Evolutionary conservation across 139 green algal species (phyloP).

Genomic region (Micromonas commoda): DNA sequence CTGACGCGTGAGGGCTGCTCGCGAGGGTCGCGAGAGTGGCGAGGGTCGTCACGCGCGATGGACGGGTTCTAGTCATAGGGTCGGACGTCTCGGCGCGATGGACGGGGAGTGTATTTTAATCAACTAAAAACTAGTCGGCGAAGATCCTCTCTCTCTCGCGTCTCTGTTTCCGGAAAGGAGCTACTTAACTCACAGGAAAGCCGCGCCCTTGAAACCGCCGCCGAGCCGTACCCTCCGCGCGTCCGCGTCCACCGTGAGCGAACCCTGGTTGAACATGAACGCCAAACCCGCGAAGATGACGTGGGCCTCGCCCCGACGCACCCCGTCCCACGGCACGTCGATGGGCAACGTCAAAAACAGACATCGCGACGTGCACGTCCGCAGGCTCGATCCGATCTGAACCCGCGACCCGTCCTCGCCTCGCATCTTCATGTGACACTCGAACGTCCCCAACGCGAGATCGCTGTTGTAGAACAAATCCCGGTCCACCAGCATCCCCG

Average conservation of each 20-base stretch:
- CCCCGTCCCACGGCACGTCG: conserved; percentile 17
- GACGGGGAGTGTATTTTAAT: no score
- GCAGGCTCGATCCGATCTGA: neutral
- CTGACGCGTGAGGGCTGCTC: no score
- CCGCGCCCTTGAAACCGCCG: no score
- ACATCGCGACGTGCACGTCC: neutral
- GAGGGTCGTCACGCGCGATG: no score
- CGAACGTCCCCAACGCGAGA: neutral
- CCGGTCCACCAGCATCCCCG: conserved; percentile 6
- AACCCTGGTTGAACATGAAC: neutral
- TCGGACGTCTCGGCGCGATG: no score
- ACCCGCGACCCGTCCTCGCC: neutral
- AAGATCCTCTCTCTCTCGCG: no score
- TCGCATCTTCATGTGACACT: conserved; percentile 4
- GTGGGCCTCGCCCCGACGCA: neutral
- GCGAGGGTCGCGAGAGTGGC: no score
- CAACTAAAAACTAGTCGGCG: no score
- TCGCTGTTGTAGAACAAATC: conserved; percentile 7
- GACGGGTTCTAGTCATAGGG: no score
- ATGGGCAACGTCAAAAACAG: conserved; percentile 8
- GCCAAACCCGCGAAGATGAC: conserved; percentile 20
- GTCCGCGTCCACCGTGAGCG: conserved; percentile 29
- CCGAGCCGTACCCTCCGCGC: neutral
- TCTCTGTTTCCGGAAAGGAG: no score
- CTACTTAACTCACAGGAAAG: no score